Conservation (phyloP, 768 basidiomycete genomes). For the Boletus vinaceobasis region DNA sequence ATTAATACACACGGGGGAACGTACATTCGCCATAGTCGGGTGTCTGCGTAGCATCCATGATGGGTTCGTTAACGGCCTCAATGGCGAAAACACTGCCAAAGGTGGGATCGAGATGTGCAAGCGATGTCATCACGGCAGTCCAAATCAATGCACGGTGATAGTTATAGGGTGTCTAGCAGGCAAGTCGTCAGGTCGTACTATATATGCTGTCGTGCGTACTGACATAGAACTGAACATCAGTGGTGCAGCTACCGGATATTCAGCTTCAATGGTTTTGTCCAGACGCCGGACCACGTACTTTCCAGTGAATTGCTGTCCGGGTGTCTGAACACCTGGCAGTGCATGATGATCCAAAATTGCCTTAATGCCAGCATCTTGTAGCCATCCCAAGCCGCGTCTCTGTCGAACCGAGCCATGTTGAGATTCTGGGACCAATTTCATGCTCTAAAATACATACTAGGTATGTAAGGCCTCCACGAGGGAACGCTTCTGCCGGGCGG, state of each 20-base stretch:
- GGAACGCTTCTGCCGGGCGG: conserved; percentile 56
- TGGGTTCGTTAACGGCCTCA: conserved; percentile 75
- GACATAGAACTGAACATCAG: conserved; percentile 71
- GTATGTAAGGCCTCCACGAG: conserved; percentile 63
- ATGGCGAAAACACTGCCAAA: conserved; percentile 67
- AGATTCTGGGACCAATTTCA: not conserved
- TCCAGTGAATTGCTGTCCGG: conserved; percentile 66
- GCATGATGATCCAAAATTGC: conserved; percentile 72
- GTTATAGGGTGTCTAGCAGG: conserved; percentile 54
- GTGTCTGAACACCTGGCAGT: conserved; percentile 63
- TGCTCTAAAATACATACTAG: conserved; percentile 43
- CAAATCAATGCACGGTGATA: conserved; percentile 78
- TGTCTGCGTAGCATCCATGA: conserved; percentile 65
- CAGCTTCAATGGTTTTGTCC: not conserved
- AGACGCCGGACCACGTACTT: conserved; percentile 35
- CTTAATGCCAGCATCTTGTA: conserved; percentile 59
- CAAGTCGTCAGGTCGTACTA: not conserved
- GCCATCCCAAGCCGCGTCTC: conserved; percentile 60
- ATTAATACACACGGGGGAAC: conserved; percentile 17
- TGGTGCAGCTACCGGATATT: conserved; percentile 51
- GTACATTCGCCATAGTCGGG: conserved; percentile 69
- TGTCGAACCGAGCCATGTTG: conserved; percentile 23
- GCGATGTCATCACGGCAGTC: conserved; percentile 74
- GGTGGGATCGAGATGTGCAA: conserved; percentile 65
- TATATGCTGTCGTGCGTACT: conserved; percentile 14